Conservation (phyloP, 768 basidiomycete species). For the Sutorius australiensis region DNA sequence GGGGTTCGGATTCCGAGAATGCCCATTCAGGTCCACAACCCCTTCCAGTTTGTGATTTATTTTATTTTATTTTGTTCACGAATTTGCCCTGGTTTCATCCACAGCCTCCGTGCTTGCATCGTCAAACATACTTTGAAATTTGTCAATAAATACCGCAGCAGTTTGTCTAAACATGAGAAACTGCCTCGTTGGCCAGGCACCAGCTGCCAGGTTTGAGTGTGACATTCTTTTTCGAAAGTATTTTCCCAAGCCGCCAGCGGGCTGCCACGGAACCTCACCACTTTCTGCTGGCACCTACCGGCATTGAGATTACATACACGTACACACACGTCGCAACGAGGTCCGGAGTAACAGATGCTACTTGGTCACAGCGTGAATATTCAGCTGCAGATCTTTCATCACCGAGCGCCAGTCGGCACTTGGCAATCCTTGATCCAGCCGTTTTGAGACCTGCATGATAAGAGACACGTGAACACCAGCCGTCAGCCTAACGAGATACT, state of each 20-base stretch:
- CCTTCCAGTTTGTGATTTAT: constrained; percentile 5
- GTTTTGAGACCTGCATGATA: constrained; percentile 32
- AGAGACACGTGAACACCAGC: constrained; percentile 20
- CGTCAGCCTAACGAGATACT: constrained; percentile 14
- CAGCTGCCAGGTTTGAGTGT: constrained; percentile 5
- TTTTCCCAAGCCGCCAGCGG: constrained; percentile 13
- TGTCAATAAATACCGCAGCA: constrained; percentile 11
- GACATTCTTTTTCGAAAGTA: constrained; percentile 6
- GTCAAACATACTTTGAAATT: constrained; percentile 13
- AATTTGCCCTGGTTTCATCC: constrained; percentile 13
- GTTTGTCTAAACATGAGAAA: constrained; percentile 6
- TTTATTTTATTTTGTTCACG: constrained; percentile 6
- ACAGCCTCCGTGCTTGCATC: constrained; percentile 13
- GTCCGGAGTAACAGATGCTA: constrained; percentile 7
- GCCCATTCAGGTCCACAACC: constrained; percentile 24
- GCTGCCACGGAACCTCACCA: constrained; percentile 20
- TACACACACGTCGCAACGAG: constrained; percentile 19
- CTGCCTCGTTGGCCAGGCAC: constrained; percentile 18
- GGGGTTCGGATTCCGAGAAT: constrained; percentile 26
- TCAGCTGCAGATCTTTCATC: constrained; percentile 33
- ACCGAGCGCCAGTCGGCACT: constrained; percentile 33
- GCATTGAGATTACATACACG: constrained; percentile 24
- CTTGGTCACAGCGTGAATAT: constrained; percentile 23
- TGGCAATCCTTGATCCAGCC: constrained; percentile 33
- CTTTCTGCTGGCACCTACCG: constrained; percentile 21